Evolutionary conservation across 73 alveolate species (phyloP), one percentile per base, ranked within the genome.

Genomic region (Loxodes magnus): DNA sequence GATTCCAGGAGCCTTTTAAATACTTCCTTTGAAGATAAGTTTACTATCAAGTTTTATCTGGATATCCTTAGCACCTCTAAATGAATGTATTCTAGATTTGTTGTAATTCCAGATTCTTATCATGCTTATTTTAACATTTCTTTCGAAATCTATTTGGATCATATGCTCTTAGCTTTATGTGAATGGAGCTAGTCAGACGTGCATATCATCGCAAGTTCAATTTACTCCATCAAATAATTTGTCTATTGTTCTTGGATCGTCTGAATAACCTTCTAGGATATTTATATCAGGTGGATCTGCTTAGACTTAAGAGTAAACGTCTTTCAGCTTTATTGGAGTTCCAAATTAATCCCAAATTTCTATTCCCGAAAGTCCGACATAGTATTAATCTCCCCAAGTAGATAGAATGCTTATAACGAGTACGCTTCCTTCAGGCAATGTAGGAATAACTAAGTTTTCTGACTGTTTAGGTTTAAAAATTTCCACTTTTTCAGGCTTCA

Each of bases 41-140:
- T 28, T 39, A 15, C 41, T 54, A 53, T 84, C 90, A 17, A 79
- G 61, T 4, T 31, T 43, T 34, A 75, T 51, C 33, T 62, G 54
- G 4, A 84, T 43, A 16, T 64, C 65, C 52, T 63, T 67, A 12
- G 82, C 96, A 33, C 96, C 96, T 80, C 96, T 60, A 33, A 48
- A 84, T 2, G 90, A 73, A 42, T 84, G 96, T 14, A 74, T 84
- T 61, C 96, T 56, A 4, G 79, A 56, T 48, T 84, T 84, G 57
- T 84, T 84, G 58, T 84, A 84, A 37, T 84, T 84, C 96, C 96
- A 84, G 3, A 84, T 79, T 33, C 96, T 43, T n/a, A 84, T 84
- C 87, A 84, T 66, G 4, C 90, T 51, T 2, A 84, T 50, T 39
- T 57, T 43, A 37, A 37, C 27, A 4, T 26, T 21, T 17, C 54